Base-by-base conservation (phyloP, 352 stramenopile genomes). In the Pythium insidiosum region DNA sequence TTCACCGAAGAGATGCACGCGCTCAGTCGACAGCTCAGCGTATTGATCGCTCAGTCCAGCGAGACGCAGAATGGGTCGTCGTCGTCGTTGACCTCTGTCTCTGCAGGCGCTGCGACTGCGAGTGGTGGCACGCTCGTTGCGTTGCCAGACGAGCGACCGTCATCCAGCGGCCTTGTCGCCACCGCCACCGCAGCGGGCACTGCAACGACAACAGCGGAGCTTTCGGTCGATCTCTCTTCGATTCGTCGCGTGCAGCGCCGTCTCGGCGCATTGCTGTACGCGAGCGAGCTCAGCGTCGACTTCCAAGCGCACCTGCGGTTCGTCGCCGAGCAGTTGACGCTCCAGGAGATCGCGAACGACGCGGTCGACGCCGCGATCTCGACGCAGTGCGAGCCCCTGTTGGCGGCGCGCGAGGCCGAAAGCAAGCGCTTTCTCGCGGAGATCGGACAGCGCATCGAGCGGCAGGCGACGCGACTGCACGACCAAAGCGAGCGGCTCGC, bases 221-320 rank as follows among this genome's bases (percentile, higher is more conserved):
- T n/a, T n/a, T n/a, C n/a, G n/a, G 54, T 88, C 31, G 77, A 94
- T 52, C 56, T 94, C 12, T 62, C 78, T 37, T 71, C 75, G n/a
- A 83, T 95, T 25, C 74, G 81, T n/a, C 79, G 74, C 28, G 62
- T 90, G 10, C 79, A 91, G 46, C 72, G 80, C 2, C 76, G 84
- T 16, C 55, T 95, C 20, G 81, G 71, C 12, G 79, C 63, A n/a
- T 51, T 93, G 9, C 44, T 91, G 24, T 85, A 73, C 39, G 70
- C 68, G 5, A 86, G 76, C 10, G 81, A 95, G 43, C 50, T 95
- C 16, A 61, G 46, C 13, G 19, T 26, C 10, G 26, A 50, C 1
- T 76, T 85, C 44, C 66, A 89, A 23, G 21, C 70, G 12, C 65
- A 81, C 5, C 33, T 95, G 2, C 36, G 50, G 3, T 71, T 67